These are phyloP conservation scores for Gillenia trifoliata DNA, from an alignment of 306 rosid genomes.

Conservation along the genomic window DNA sequence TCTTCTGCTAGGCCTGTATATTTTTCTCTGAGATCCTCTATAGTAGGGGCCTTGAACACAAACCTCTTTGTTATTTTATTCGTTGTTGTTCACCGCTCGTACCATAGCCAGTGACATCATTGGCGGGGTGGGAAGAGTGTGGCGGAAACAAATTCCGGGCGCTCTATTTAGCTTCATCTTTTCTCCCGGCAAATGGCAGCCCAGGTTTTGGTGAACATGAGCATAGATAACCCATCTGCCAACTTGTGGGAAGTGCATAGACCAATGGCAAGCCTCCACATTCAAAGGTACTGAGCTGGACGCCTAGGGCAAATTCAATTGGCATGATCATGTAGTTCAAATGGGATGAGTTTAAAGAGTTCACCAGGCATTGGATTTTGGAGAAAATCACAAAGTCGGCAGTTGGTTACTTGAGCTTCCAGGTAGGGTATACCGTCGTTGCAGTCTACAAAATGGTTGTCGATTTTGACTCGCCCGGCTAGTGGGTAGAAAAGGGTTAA, in stretches of 20 bases:
- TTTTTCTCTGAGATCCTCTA: not conserved
- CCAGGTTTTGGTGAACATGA: constrained; percentile 21
- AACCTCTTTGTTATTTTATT: constrained; percentile 10
- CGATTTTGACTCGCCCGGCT: constrained; percentile 29
- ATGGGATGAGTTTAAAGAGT: constrained; percentile 8
- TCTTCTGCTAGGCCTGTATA: too few species aligned
- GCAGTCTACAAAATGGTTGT: constrained; percentile 27
- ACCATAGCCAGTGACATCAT: constrained; percentile 9
- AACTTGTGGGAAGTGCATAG: not conserved
- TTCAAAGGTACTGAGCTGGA: constrained; percentile 42
- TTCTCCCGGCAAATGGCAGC: constrained; percentile 4
- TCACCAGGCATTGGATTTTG: constrained; percentile 35
- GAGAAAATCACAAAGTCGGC: constrained; percentile 27
- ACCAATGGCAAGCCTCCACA: constrained; percentile 38
- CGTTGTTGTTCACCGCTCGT: not conserved
- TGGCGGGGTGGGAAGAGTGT: too few species aligned
- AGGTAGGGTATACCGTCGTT: constrained; percentile 43
- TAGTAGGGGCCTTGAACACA: not conserved
- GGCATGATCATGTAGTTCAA: not conserved
- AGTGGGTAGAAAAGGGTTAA: constrained; percentile 38
- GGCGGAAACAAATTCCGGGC: constrained; percentile 17
- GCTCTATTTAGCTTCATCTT: not conserved
- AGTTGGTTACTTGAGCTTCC: constrained; percentile 25
- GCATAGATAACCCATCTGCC: not conserved
- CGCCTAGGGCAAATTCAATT: constrained; percentile 28